Evolutionary conservation across 192 early-diverging fungal genomes (phyloP), one percentile per base, ranked within the genome.

Genomic region (Backusella circina): DNA sequence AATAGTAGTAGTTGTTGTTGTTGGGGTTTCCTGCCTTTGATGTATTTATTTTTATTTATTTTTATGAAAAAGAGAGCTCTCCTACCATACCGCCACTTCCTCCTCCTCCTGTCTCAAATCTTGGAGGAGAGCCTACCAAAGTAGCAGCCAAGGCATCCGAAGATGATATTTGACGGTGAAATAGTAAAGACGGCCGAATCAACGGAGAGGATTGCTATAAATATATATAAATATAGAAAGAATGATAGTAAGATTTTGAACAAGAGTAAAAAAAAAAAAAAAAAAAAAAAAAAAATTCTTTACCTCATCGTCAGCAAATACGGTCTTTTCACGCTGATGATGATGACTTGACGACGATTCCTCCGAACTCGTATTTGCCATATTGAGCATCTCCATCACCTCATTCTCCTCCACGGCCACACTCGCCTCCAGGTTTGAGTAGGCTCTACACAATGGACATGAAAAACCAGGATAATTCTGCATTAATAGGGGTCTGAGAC

Each of bases 381-480:
- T 38, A 21, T 51, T 36, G 23, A 76, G 36, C 75, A 76, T 76
- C 15, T 81, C 72, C 21, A 72, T 10, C 21, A 74, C 80, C 71
- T 77, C 72, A 36, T 65, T 77, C 35, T 57, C 71, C 67, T 82
- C 88, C 30, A 88, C 71, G 2, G 80, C 78, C 12, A 93, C 92
- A 81, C 77, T 91, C 33, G 91, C 92, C 64, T 93, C 93, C 39
- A 95, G 80, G 77, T 95, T 94, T 2, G 94, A 93, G 71, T 93
- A 94, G 37, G 93, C 93, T 41, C 94, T 87, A 85, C 93, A 95
- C 36, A 95, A 84, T 36, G 94, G 92, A 79, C 94, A 94, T 74
- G 85, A 90, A 82, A 95, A 95, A 21, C 88, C 86, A 1, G 89
- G 86, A 73, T 84, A 88, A 54, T 87, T 88, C 47, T 89, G 80